Evolutionary conservation across 164 flowering plant species (phyloP).

Genomic region (Vitis cinerea): DNA sequence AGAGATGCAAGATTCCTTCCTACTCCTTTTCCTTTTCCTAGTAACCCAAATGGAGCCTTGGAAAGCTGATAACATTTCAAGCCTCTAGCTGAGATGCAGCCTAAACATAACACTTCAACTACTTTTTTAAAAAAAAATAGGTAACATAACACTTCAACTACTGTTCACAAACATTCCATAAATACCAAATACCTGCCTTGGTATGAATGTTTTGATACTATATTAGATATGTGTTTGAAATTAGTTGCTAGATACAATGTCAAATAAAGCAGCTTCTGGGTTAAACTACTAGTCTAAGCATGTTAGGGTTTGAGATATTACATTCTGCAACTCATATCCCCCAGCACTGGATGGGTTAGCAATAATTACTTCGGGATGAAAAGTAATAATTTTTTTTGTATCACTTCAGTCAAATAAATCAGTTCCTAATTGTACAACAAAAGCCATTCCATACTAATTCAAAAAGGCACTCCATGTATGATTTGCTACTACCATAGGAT

Average conservation of each 20-base stretch:
- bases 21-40: no score
- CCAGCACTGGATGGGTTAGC: not conserved
- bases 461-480: no score
- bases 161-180: not conserved
- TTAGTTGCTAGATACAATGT: not conserved
- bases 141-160: not conserved
- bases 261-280: not conserved
- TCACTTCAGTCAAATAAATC: no score
- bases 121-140: not conserved
- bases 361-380: no score
- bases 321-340: no score
- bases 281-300: not conserved
- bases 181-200: not conserved
- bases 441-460: no score
- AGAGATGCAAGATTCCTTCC: no score
- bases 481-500: no score
- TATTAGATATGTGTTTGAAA: not conserved
- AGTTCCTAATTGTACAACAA: no score
- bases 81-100: not conserved
- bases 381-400: no score
- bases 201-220: not conserved
- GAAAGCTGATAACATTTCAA: not conserved
- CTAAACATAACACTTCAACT: not conserved
- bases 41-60: no score
- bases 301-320: no score